These are phyloP conservation scores for Sarocladium kiliense DNA, from an alignment of 2,329 filamentous ascomycete species.

Conservation along the genomic window DNA sequence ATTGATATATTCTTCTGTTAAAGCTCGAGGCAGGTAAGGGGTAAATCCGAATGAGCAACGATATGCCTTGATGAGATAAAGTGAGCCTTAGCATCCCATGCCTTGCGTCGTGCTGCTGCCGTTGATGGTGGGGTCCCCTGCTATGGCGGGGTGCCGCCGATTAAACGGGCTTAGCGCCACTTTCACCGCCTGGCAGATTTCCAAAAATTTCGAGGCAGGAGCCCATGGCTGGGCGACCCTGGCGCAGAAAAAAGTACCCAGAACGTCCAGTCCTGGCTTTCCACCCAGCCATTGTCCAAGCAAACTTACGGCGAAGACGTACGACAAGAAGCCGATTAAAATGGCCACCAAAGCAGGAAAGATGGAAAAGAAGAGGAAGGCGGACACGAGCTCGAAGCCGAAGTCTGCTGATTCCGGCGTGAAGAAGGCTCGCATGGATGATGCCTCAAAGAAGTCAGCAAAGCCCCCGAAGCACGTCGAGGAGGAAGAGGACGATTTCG, in stretches of 20 bases:
- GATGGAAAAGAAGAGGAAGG: slow-evolving; percentile 54
- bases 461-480: slow-evolving; percentile 32
- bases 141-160: slow-evolving; percentile 22
- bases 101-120: slow-evolving; percentile 12
- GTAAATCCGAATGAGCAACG: not conserved
- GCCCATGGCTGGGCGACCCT: slow-evolving; percentile 5
- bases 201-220: slow-evolving; percentile 13
- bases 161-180: slow-evolving; percentile 17
- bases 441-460: slow-evolving; percentile 20
- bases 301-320: not conserved
- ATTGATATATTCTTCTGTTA: too few species aligned
- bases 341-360: slow-evolving; percentile 46
- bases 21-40: not conserved
- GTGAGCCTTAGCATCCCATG: not conserved
- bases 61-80: not conserved
- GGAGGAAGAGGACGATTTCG: slow-evolving; percentile 35
- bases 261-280: not conserved
- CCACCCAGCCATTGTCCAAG: not conserved
- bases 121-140: slow-evolving; percentile 19
- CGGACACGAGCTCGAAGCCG: slow-evolving; percentile 37
- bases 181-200: slow-evolving; percentile 31
- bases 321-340: slow-evolving; percentile 14
- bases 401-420: slow-evolving; percentile 29
- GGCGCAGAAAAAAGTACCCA: not conserved
- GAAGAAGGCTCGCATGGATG: slow-evolving; percentile 48